phyloP scores from a whole-genome alignment of 2,329 filamentous ascomycete species.

The Scedosporium aurantiacum region DNA sequence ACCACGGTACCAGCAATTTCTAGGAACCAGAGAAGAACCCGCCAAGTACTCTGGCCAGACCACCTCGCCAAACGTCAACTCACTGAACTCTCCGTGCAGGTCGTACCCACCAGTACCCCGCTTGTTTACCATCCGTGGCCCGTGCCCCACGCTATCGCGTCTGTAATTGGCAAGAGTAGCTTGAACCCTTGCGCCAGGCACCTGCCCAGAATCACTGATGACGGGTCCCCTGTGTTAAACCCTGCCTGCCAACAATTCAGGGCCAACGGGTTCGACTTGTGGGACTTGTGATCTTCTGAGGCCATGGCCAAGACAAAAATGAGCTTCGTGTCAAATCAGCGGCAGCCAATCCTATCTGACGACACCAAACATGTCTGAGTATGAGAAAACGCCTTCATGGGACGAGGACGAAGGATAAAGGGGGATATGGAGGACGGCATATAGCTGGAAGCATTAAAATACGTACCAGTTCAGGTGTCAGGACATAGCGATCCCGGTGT shows the following conservation, averaged over 20 bases:
- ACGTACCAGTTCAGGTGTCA: background rate
- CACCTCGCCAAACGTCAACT: background rate
- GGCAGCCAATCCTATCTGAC: background rate
- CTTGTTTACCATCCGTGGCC: slow-evolving; percentile 6
- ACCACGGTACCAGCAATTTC: background rate
- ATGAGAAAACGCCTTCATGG: background rate
- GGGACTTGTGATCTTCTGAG: too few species aligned
- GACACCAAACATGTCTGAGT: background rate
- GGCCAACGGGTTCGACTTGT: background rate
- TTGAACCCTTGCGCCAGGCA: background rate
- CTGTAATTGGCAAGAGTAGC: slow-evolving; percentile 5
- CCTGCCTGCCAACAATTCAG: slow-evolving; percentile 1
- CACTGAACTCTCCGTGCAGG: background rate
- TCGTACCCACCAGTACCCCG: slow-evolving; percentile 5
- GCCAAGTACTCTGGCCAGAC: background rate
- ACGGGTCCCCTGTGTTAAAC: background rate
- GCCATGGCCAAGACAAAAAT: background rate
- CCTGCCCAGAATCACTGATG: background rate
- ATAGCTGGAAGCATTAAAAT: slow-evolving; percentile 1
- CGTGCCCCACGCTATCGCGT: slow-evolving; percentile 5
- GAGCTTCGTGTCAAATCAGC: background rate
- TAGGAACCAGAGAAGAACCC: background rate
- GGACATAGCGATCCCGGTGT: background rate
- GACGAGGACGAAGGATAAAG: background rate
- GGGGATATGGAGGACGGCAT: background rate